Evolutionary conservation across 2,329 filamentous ascomycete genomes (phyloP).

Genomic region (Elsinoe batatas): DNA sequence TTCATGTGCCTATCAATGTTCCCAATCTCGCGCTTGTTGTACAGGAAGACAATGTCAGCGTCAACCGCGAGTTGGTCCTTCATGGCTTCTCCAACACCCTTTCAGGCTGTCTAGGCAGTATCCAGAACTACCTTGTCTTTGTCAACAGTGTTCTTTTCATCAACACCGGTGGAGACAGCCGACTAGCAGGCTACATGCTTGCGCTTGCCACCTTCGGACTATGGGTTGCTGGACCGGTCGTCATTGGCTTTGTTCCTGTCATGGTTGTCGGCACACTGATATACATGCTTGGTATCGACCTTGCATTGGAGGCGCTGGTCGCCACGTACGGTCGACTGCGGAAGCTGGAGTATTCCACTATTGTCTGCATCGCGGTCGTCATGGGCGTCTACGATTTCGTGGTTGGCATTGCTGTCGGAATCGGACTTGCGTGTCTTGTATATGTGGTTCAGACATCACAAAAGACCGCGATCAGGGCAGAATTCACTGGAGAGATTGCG

Average conservation of each 20-base stretch:
- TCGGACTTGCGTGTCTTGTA: slow-evolving; percentile 81
- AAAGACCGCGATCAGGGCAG: slow-evolving; percentile 77
- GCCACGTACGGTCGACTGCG: slow-evolving; percentile 83
- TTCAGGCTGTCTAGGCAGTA: slow-evolving; percentile 77
- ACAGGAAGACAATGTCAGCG: slow-evolving; percentile 82
- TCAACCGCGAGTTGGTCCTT: slow-evolving; percentile 83
- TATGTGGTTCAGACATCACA: slow-evolving; percentile 86
- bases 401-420: slow-evolving; percentile 82
- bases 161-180: slow-evolving; percentile 76
- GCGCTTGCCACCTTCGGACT: slow-evolving; percentile 70
- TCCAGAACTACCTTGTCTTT: slow-evolving; percentile 94
- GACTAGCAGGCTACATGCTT: slow-evolving; percentile 76
- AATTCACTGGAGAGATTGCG: slow-evolving; percentile 81
- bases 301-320: slow-evolving; percentile 80
- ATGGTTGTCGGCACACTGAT: slow-evolving; percentile 96
- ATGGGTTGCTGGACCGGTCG: slow-evolving; percentile 72
- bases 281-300: slow-evolving; percentile 86
- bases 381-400: slow-evolving; percentile 99
- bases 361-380: slow-evolving; percentile 78
- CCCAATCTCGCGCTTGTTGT: slow-evolving; percentile 83
- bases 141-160: slow-evolving; percentile 98
- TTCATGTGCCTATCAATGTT: slow-evolving; percentile 97
- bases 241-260: slow-evolving; percentile 90
- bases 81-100: slow-evolving; percentile 90
- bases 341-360: slow-evolving; percentile 76